These are phyloP conservation scores for Magnaporthiopsis rhizophila DNA, from an alignment of 2,329 filamentous ascomycete genomes.

Conservation along the genomic window DNA sequence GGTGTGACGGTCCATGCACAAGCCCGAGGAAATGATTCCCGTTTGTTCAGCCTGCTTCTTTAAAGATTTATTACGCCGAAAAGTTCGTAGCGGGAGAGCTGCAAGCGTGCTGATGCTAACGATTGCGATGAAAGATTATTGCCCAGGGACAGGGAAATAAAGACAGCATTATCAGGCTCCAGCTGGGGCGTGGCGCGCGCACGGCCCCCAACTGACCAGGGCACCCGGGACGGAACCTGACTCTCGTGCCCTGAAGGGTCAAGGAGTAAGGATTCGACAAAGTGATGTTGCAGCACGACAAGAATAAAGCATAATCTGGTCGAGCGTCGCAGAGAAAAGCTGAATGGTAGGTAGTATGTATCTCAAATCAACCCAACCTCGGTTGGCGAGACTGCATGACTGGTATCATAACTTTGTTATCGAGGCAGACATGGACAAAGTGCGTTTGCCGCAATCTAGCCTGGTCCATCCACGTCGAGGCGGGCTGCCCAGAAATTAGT, in stretches of 20 bases:
- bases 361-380: neutral
- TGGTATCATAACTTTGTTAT: neutral
- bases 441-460: neutral
- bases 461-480: slow-evolving; percentile 3
- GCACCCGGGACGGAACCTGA: neutral
- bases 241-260: neutral
- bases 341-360: neutral
- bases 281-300: neutral
- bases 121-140: neutral
- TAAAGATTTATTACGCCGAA: neutral
- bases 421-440: neutral
- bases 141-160: no score
- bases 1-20: neutral
- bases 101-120: neutral
- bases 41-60: neutral
- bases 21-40: neutral
- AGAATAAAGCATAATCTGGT: neutral
- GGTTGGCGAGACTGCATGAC: neutral
- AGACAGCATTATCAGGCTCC: neutral
- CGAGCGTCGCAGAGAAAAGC: neutral
- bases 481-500: slow-evolving; percentile 5
- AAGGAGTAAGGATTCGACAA: neutral
- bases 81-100: neutral
- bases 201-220: neutral
- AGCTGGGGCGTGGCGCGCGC: neutral